These are phyloP conservation scores for Astragalus glycyphyllos DNA, from an alignment of 306 rosid genomes.

Conservation along the genomic window DNA sequence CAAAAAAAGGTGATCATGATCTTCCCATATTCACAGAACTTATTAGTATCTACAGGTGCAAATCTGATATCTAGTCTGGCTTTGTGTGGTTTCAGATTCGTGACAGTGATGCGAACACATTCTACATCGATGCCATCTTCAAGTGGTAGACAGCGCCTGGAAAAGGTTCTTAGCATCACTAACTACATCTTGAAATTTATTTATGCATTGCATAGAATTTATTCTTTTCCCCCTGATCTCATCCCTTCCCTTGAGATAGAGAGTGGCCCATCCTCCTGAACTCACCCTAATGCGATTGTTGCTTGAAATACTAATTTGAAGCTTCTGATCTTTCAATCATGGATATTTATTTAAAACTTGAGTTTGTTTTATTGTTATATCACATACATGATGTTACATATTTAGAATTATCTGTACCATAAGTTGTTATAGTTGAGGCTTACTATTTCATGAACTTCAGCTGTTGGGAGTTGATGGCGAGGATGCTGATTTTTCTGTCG, in stretches of 20 bases:
- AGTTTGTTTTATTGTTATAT: neutral
- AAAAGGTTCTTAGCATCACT: constrained; percentile 62
- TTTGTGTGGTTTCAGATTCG: constrained; percentile 66
- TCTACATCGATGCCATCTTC: constrained; percentile 83
- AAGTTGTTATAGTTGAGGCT: constrained; percentile 32
- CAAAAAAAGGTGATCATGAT: constrained; percentile 65
- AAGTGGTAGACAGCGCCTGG: constrained; percentile 71
- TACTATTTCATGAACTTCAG: constrained; percentile 50
- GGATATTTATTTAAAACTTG: constrained; percentile 5
- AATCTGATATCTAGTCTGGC: constrained; percentile 36
- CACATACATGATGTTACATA: neutral
- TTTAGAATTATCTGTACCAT: constrained; percentile 2
- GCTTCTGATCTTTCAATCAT: constrained; percentile 20
- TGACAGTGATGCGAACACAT: constrained; percentile 71
- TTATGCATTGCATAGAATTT: constrained; percentile 30
- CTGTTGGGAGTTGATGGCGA: constrained; percentile 66
- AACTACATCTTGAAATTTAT: constrained; percentile 29
- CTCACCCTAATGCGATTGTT: no score
- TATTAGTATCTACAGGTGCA: constrained; percentile 23
- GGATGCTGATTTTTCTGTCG: constrained; percentile 72
- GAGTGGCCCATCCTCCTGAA: no score
- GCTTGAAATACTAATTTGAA: constrained; percentile 5
- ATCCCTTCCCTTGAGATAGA: no score
- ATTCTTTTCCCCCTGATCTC: no score
- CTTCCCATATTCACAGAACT: constrained; percentile 22